Conservation (phyloP, 352 stramenopile genomes). For the Hyaloperonospora brassicae region DNA sequence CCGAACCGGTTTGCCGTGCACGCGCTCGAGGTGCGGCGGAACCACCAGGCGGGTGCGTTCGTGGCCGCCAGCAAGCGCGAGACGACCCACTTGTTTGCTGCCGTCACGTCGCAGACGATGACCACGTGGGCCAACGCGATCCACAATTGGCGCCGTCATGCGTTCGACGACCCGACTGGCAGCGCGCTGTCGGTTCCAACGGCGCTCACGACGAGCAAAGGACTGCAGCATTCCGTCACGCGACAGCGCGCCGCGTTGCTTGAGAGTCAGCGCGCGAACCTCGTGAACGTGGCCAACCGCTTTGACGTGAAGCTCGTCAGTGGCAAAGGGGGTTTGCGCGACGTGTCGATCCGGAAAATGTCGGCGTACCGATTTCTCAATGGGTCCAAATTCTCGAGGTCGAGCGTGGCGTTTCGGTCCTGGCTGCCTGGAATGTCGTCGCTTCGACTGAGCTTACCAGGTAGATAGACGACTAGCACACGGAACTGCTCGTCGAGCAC, state of each 20-base stretch:
- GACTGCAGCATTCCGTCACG: slow-evolving; percentile 8
- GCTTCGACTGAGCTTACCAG: slow-evolving; percentile 17
- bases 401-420: slow-evolving; percentile 26
- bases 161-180: slow-evolving; percentile 48
- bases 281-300: slow-evolving; percentile 28
- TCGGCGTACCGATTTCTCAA: slow-evolving; percentile 9
- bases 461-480: slow-evolving; percentile 13
- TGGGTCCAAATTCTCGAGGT: slow-evolving; percentile 12
- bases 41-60: slow-evolving; percentile 41
- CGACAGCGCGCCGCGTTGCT: slow-evolving; percentile 19
- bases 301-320: slow-evolving; percentile 45
- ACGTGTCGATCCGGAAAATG: slow-evolving; percentile 7
- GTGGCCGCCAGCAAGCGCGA: slow-evolving; percentile 26
- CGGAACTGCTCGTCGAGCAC: slow-evolving; percentile 10
- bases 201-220: slow-evolving; percentile 19
- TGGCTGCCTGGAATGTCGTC: slow-evolving; percentile 30
- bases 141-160: slow-evolving; percentile 62
- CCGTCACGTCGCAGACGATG: slow-evolving; percentile 46
- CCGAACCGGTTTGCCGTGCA: slow-evolving; percentile 63
- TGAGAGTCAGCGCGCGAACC: slow-evolving; percentile 19
- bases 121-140: slow-evolving; percentile 58
- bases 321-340: slow-evolving; percentile 11
- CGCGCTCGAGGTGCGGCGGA: slow-evolving; percentile 40
- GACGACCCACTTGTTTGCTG: slow-evolving; percentile 41
- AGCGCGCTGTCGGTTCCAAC: slow-evolving; percentile 23